Base-by-base conservation (phyloP, 2,329 filamentous ascomycete species). In the Alternaria arborescens region DNA sequence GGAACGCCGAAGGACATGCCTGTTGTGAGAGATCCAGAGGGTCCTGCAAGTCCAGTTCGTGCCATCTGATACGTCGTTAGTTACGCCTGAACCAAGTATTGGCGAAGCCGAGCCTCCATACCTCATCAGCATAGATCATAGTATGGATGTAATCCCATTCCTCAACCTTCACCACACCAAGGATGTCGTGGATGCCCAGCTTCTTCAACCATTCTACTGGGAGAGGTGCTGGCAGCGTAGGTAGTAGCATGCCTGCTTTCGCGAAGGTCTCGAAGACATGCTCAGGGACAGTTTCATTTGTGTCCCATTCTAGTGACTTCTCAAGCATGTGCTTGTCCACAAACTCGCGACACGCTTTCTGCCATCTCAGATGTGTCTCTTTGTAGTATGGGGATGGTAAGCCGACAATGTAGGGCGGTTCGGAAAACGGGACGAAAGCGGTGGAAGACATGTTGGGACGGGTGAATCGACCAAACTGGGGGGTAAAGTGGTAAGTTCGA, bases 1-100 rank as follows among this genome's bases (percentile, higher is more conserved):
- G 91, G 89, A 1, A 92, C 84, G 6, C 89, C 91, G 72, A 91
- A 93, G 1, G 89, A 87, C 68, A 92, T 87, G 3, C 91, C 91
- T 0, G 88, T 89, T 1, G 88, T 92, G 26, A 93, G 77, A n/a
- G 87, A 87, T 4, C 83, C 86, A 0, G 82, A 71, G 0, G 90
- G 90, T 0, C 91, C 90, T 1, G 82, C 79, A 11, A 92, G 81
- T 11, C 91, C 91, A 1, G 83, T 85, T 14, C 89, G 84, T 16
- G 84, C 80, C 85, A 93, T 87, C 85, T 58, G n/a, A 24, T 30
- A 7, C n/a, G 28, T 14, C 16, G 32, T 58, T 40, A 58, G 43
- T 28, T 47, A 32, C 20, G 11, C 16, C 16, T 22, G 3, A 22
- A 22, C 1, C 1, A 12, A 34, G n/a, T 40, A 2, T 52, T 41